phyloP scores from a whole-genome alignment of 148 eudicot genomes.

The Pouteria glomerata region DNA sequence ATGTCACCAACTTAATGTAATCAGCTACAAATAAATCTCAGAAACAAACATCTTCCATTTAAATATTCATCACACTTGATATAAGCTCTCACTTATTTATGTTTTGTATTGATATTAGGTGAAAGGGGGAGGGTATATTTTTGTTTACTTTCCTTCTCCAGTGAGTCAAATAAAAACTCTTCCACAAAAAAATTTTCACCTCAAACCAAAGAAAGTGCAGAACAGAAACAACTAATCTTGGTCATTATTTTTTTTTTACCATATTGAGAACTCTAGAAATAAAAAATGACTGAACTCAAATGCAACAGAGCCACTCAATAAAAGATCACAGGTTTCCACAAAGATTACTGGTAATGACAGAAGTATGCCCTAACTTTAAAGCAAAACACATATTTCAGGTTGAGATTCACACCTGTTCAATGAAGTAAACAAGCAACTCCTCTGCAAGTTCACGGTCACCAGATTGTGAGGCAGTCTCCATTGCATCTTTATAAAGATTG shows the following conservation, averaged over 20 bases:
- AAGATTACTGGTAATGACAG: slow-evolving; percentile 60
- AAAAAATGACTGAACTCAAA: not conserved
- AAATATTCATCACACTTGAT: not conserved
- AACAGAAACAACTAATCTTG: not conserved
- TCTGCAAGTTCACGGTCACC: slow-evolving; percentile 98
- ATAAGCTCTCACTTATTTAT: not conserved
- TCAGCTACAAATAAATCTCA: too few species aligned
- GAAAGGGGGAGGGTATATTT: not conserved
- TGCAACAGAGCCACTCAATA: not conserved
- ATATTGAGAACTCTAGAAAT: not conserved
- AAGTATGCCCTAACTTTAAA: slow-evolving; percentile 64
- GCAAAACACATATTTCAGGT: not conserved
- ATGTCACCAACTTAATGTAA: not conserved
- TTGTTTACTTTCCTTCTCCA: not conserved
- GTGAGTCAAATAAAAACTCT: not conserved
- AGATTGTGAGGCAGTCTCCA: slow-evolving; percentile 97
- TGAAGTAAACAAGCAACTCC: slow-evolving; percentile 91
- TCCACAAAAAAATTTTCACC: not conserved
- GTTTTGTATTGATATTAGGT: not conserved
- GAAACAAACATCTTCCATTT: not conserved
- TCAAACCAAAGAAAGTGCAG: not conserved
- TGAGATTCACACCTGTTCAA: slow-evolving; percentile 55
- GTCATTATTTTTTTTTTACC: not conserved
- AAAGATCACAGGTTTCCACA: not conserved
- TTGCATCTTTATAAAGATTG: slow-evolving; percentile 87